A percentile compares a stretch with the other conserved stretches of the same genome.
Evolutionary conservation across 2,329 filamentous ascomycete species (phyloP).

Genomic region (Calonectria leucothoes): DNA sequence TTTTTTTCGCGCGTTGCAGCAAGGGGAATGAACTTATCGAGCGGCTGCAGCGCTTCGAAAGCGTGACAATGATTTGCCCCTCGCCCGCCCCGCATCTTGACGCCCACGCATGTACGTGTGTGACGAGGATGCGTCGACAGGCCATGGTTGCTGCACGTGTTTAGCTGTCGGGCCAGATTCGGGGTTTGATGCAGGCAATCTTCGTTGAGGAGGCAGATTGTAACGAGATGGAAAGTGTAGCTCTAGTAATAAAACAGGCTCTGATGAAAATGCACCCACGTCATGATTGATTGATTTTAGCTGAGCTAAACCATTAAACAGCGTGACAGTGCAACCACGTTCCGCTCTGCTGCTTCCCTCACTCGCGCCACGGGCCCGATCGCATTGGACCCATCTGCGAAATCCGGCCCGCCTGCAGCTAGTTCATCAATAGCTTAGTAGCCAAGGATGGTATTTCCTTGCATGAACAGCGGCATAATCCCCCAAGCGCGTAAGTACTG

Average conservation of each 20-base stretch:
- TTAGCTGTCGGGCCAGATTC: no score
- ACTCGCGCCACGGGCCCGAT: background rate
- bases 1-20: background rate
- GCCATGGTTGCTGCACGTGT: no score
- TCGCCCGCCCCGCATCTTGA: no score
- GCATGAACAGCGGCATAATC: background rate
- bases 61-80: no score
- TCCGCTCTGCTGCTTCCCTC: background rate
- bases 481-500: background rate
- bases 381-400: background rate
- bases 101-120: no score
- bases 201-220: background rate
- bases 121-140: no score
- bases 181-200: no score
- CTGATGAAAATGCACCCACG: background rate
- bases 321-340: background rate
- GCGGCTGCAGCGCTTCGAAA: no score
- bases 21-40: background rate
- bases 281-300: background rate
- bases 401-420: background rate
- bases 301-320: background rate
- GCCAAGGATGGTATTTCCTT: background rate
- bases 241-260: background rate
- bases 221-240: background rate
- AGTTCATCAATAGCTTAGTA: background rate